Base-by-base conservation (phyloP, 148 eudicot genomes). In the Cornus suecica region DNA sequence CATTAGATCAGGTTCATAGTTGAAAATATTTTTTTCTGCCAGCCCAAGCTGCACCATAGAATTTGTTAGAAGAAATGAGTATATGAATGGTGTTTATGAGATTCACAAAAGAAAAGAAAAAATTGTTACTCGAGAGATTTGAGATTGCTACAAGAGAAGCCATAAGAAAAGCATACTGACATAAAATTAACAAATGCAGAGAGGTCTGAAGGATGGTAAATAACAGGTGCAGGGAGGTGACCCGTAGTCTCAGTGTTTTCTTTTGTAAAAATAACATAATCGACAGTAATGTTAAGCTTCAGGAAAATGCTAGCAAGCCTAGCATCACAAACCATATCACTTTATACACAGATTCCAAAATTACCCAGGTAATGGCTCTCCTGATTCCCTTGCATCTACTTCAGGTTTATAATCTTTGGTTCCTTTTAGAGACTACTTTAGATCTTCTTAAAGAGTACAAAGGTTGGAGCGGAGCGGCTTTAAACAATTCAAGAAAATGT, bases 21-120 rank as follows among this genome's bases (percentile, higher is more conserved):
- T 88, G 75, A 89, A 37, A 60, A 95, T 80, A 72, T 95, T 86
- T 90, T 92, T 95, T 85, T 95, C 99, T 22, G 88, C 87, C 73
- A 95, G 82, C 30, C 99, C 99, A 86, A 95, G 97, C 99, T 95
- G 93, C 78, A 76, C 74, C 75, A 34, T 18, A 76, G 54, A n/a
- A 71, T 30, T 23, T 25, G 29, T 34, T 51, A 83, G 27, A 23
- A 51, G 30, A 80, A 70, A 29, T 1, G 51, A 30, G 4, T 10
- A 67, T 67, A 66, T 30, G 72, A 66, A 24, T 32, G 51, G 65
- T 29, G 42, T 58, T n/a, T 31, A 37, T 45, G 37, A n/a, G n/a
- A n/a, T n/a, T n/a, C n/a, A n/a, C n/a, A n/a, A n/a, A n/a, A n/a
- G n/a, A n/a, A n/a, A n/a, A n/a, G n/a, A n/a, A n/a, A n/a, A n/a